phyloP scores from a whole-genome alignment of 805 yeast genomes.

The Pichia sporocuriosa region DNA sequence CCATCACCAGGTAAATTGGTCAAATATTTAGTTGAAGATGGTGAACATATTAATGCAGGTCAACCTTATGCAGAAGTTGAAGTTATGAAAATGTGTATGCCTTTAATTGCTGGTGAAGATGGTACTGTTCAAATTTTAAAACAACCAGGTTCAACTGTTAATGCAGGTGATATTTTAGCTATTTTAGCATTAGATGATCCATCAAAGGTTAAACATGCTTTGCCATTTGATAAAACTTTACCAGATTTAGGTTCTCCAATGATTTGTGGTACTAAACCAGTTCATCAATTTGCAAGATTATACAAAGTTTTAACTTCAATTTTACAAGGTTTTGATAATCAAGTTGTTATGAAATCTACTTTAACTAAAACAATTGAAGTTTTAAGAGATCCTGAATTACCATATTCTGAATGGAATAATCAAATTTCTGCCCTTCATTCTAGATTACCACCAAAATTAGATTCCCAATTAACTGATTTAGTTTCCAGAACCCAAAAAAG shows the following conservation, averaged over 20 bases:
- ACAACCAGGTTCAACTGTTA: constrained; percentile 96
- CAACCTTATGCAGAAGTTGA: constrained; percentile 98
- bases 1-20: constrained; percentile 99
- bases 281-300: constrained; percentile 59
- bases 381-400: constrained; percentile 73
- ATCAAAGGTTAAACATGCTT: constrained; percentile 92
- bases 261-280: constrained; percentile 77
- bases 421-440: constrained; percentile 88
- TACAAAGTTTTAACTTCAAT: constrained; percentile 66
- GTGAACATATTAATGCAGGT: constrained; percentile 87
- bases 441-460: constrained; percentile 75
- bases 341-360: constrained; percentile 84
- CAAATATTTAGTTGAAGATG: constrained; percentile 86
- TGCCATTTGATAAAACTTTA: constrained; percentile 89
- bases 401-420: constrained; percentile 86
- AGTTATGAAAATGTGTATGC: constrained; percentile 99
- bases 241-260: constrained; percentile 84
- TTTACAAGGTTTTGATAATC: constrained; percentile 89
- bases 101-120: constrained; percentile 85
- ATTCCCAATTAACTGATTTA: constrained; percentile 54
- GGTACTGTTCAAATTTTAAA: constrained; percentile 89
- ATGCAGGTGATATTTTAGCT: constrained; percentile 96
- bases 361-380: constrained; percentile 65
- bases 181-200: constrained; percentile 94
- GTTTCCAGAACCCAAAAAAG: constrained; percentile 61